These are phyloP conservation scores for Penicillium sclerotiorum DNA, from an alignment of 2,329 filamentous ascomycete species.

Conservation along the genomic window DNA sequence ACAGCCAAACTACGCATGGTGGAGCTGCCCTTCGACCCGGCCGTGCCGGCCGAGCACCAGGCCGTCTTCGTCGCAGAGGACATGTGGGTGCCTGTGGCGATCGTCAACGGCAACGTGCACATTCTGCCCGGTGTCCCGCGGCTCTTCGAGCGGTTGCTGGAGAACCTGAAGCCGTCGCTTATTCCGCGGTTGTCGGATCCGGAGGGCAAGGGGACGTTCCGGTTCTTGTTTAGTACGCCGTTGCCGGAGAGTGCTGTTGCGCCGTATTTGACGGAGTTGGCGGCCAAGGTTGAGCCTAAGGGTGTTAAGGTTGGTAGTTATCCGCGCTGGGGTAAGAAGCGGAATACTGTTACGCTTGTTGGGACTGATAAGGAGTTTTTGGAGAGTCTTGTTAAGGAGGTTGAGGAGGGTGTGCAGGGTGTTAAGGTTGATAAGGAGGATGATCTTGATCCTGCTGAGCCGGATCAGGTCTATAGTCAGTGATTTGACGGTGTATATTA, in stretches of 20 bases:
- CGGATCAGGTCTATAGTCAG: slow-evolving; percentile 27
- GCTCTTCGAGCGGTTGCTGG: slow-evolving; percentile 77
- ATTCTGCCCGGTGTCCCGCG: slow-evolving; percentile 88
- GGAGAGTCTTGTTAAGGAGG: slow-evolving; percentile 76
- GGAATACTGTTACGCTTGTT: slow-evolving; percentile 89
- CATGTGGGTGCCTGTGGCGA: slow-evolving; percentile 85
- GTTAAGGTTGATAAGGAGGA: slow-evolving; percentile 70
- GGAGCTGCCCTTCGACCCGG: slow-evolving; percentile 74
- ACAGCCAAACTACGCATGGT: slow-evolving; percentile 90
- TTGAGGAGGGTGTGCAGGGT: slow-evolving; percentile 75
- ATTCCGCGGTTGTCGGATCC: slow-evolving; percentile 74
- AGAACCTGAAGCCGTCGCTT: slow-evolving; percentile 72
- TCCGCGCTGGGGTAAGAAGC: slow-evolving; percentile 83
- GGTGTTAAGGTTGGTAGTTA: slow-evolving; percentile 96
- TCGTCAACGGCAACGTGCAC: slow-evolving; percentile 91
- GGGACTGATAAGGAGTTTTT: slow-evolving; percentile 73
- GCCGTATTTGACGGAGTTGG: slow-evolving; percentile 77
- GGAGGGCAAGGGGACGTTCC: slow-evolving; percentile 75
- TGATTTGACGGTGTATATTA: slow-evolving; percentile 3
- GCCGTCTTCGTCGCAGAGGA: slow-evolving; percentile 77
- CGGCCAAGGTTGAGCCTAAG: slow-evolving; percentile 69
- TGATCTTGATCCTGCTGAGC: slow-evolving; percentile 59
- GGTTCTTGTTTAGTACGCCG: slow-evolving; percentile 84
- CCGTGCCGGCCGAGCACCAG: slow-evolving; percentile 67
- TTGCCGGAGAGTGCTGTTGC: slow-evolving; percentile 84